phyloP scores from a whole-genome alignment of 371 early-diverging fungal species.

The Chytridium lagenaria region DNA sequence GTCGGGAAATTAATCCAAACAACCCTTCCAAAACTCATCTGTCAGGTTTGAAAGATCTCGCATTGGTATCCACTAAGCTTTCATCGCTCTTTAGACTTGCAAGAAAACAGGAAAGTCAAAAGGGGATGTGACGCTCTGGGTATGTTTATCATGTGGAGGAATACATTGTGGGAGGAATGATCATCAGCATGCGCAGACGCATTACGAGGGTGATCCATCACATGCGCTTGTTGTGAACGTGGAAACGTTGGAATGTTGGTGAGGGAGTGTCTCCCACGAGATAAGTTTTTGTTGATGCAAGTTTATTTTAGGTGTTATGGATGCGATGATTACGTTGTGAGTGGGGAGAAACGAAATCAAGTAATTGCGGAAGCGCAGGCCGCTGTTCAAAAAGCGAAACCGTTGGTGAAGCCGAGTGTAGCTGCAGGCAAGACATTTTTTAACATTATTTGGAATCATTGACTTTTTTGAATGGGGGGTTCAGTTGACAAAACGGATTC shows the following conservation, averaged over 20 bases:
- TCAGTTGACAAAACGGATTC: neutral
- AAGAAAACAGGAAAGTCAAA: constrained; percentile 17
- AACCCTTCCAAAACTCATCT: constrained; percentile 21
- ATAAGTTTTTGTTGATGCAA: neutral
- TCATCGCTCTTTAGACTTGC: constrained; percentile 10
- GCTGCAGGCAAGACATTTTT: neutral
- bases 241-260: constrained; percentile 35
- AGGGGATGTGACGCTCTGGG: constrained; percentile 33
- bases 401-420: neutral
- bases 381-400: constrained; percentile 14
- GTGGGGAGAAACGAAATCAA: constrained; percentile 31
- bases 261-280: too few relatives aligned
- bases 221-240: constrained; percentile 41
- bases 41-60: constrained; percentile 12
- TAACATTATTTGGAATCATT: neutral
- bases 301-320: constrained; percentile 40
- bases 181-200: constrained; percentile 33
- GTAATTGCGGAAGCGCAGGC: constrained; percentile 37
- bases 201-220: constrained; percentile 19
- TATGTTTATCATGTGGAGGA: constrained; percentile 42
- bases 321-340: constrained; percentile 42
- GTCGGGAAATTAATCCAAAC: constrained; percentile 20
- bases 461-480: neutral
- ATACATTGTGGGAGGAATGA: constrained; percentile 41
- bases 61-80: neutral